Percentiles rank a stretch among this genome's conserved stretches.
Conservation (phyloP, 805 yeast species). For the Saitoella complicata region DNA sequence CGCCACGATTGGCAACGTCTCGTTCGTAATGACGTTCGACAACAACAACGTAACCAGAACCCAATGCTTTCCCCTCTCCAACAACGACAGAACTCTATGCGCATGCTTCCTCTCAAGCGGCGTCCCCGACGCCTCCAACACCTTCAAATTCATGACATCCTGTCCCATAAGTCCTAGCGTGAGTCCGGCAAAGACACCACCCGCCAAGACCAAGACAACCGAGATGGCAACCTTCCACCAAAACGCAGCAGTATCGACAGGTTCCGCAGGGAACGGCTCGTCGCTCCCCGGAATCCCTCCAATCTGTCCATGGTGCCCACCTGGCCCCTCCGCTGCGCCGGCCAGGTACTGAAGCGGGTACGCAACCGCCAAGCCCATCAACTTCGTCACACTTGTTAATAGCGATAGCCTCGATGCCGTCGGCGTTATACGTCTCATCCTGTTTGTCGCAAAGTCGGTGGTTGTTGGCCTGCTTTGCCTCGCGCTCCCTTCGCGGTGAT, state of each 20-base stretch:
- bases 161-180: slow-evolving; percentile 97
- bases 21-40: slow-evolving; percentile 22
- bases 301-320: no score
- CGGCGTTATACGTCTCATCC: no score
- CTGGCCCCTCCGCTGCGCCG: no score
- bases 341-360: no score
- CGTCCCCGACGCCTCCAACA: slow-evolving; percentile 71
- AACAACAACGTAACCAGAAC: slow-evolving; percentile 69
- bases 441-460: no score
- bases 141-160: slow-evolving; percentile 87
- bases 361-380: no score
- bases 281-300: no score
- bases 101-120: slow-evolving; percentile 51
- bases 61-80: slow-evolving; percentile 88
- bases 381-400: no score
- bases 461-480: no score
- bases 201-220: slow-evolving; percentile 46
- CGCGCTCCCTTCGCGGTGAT: no score
- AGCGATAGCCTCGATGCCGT: no score
- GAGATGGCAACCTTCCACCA: slow-evolving; percentile 29
- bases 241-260: slow-evolving; percentile 3
- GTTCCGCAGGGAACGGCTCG: background rate
- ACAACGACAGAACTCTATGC: slow-evolving; percentile 48
- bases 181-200: slow-evolving; percentile 79
- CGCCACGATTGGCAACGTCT: slow-evolving; percentile 81